phyloP scores from a whole-genome alignment of 768 basidiomycete species.

The Chalciporus piperatus region DNA sequence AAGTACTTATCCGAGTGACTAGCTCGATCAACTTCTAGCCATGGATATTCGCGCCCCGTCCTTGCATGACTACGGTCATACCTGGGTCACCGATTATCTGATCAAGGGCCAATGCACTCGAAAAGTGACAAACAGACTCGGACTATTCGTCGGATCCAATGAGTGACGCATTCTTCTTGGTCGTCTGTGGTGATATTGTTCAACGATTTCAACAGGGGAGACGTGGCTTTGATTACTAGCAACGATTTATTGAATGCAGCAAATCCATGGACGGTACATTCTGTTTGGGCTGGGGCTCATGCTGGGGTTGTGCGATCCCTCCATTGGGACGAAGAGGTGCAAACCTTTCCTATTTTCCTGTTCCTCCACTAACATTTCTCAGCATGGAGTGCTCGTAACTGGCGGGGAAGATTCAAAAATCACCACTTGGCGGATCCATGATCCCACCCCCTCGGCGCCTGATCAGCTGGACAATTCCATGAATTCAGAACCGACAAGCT shows the following conservation, averaged over 20 bases:
- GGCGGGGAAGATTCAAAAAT: slow-evolving; percentile 53
- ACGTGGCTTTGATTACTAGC: slow-evolving; percentile 53
- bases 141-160: slow-evolving; percentile 70
- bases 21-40: slow-evolving; percentile 60
- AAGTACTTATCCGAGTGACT: background rate
- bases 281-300: slow-evolving; percentile 55
- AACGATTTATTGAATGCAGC: slow-evolving; percentile 35
- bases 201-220: slow-evolving; percentile 42
- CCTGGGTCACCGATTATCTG: slow-evolving; percentile 81
- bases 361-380: slow-evolving; percentile 2
- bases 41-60: slow-evolving; percentile 66
- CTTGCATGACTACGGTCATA: slow-evolving; percentile 50
- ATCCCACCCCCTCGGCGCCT: background rate
- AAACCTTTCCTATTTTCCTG: background rate
- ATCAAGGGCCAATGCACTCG: slow-evolving; percentile 46
- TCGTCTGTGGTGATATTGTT: background rate
- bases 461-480: slow-evolving; percentile 11
- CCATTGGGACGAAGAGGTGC: slow-evolving; percentile 54
- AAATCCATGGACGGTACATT: slow-evolving; percentile 48
- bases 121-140: slow-evolving; percentile 32
- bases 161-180: slow-evolving; percentile 43
- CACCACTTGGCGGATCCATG: slow-evolving; percentile 37
- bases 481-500: slow-evolving; percentile 5
- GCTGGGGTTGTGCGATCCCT: slow-evolving; percentile 54
- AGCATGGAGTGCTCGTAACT: slow-evolving; percentile 44